Percentiles rank a stretch among this genome's conserved stretches.
phyloP scores from a whole-genome alignment of 371 early-diverging fungal genomes.

The Saksenaea vasiformis region DNA sequence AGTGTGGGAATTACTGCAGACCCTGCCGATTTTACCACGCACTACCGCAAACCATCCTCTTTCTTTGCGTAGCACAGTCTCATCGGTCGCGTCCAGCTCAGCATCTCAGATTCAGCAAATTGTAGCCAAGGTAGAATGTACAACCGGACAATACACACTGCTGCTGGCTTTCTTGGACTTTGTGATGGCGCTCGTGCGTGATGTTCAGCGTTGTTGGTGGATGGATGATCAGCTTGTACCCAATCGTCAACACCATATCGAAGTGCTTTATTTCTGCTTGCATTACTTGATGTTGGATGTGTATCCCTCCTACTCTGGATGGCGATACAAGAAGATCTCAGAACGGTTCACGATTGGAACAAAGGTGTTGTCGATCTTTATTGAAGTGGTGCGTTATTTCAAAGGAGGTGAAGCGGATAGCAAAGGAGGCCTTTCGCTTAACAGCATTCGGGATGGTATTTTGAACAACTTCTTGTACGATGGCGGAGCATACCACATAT shows the following conservation, averaged over 20 bases:
- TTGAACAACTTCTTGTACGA: constrained; percentile 39
- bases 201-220: constrained; percentile 47
- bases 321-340: constrained; percentile 45
- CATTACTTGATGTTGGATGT: constrained; percentile 46
- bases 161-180: constrained; percentile 44
- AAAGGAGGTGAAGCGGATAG: constrained; percentile 6
- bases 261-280: constrained; percentile 31
- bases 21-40: constrained; percentile 37
- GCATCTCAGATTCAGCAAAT: constrained; percentile 33
- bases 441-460: constrained; percentile 29
- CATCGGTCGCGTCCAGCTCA: constrained; percentile 8
- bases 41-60: constrained; percentile 17
- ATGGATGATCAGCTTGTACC: neutral
- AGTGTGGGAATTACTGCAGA: constrained; percentile 37
- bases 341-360: constrained; percentile 44
- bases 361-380: constrained; percentile 39
- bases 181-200: constrained; percentile 35
- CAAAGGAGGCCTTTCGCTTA: constrained; percentile 12
- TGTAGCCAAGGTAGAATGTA: constrained; percentile 36
- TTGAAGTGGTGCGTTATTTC: constrained; percentile 33
- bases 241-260: constrained; percentile 23
- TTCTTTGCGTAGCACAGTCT: constrained; percentile 8
- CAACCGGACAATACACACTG: constrained; percentile 31
- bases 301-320: constrained; percentile 40
- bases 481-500: constrained; percentile 37